Base-by-base conservation (phyloP, 1,284 basidiomycete genomes). In the Naganishia cerealis region DNA sequence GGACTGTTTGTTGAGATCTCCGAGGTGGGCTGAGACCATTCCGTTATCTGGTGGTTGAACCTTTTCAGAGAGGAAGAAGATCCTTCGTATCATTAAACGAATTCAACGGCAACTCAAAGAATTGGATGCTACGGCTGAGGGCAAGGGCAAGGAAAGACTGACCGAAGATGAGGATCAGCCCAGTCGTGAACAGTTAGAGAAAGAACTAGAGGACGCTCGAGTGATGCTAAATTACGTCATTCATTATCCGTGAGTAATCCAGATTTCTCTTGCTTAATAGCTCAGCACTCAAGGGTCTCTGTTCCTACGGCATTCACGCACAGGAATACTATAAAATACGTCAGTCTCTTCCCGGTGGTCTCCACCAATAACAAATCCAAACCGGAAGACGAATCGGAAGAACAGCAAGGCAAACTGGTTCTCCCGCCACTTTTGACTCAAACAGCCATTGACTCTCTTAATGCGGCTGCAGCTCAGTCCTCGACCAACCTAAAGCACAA, bases 211-310 rank as follows among this genome's bases (percentile, higher is more conserved):
- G 18, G 84, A 86, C 68, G 81, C 90, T 43, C 84, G 91, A 24
- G 85, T 92, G 15, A 89, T 94, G 78, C 81, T 94, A 58, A 93
- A 92, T 76, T 94, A 94, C 75, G 86, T 92, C 57, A 74, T 91
- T 24, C 74, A 80, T 67, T 81, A 73, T 65, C 79, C 76, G 91
- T 92, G 72, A 72, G 86, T 82, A 10, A 33, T 10, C 13, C 39
- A 52, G 29, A 55, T 13, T 50, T 8, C 46, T 43, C 21, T 56
- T 48, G 38, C 42, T 36, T 38, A 48, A 48, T 53, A 18, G n/a
- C 24, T 55, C 39, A 18, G 46, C 48, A 61, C 18, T 54, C 66
- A 72, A 46, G 43, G 16, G n/a, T 59, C 62, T 21, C 18, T 40
- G 16, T 18, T 29, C 52, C 26, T 13, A 50, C 29, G 21, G 42